Base-by-base conservation (phyloP, 305 asterid species). In the Vinca major region DNA sequence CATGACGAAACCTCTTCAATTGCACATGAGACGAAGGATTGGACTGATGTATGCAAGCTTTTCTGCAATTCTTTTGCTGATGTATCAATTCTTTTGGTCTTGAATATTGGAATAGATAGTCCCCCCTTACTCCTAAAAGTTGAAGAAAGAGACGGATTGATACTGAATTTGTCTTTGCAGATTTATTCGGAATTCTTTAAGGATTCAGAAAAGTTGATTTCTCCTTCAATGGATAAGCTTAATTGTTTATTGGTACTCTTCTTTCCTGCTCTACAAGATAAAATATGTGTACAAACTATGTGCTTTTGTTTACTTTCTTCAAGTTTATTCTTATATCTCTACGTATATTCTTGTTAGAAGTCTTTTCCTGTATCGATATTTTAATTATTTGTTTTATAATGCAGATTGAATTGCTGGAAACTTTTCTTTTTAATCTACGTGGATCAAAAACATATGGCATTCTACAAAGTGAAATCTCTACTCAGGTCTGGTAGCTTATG, bases 391-490 rank as follows among this genome's bases (percentile, higher is more conserved):
- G 37, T 65, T 16, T 50, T 70, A 17, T 8, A 55, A 36, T 56
- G 61, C 80, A 93, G 99, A 79, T 90, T 80, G 94, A 87, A 78
- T 71, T 68, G 73, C 77, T 90, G 73, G 88, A 86, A 75, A 89
- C 83, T 75, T 43, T 71, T 60, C 78, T 89, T 78, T 71, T 65
- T 73, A 79, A 71, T 79, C 81, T 73, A 86, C 85, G 81, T 81
- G 86, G 84, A 83, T 79, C 81, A 72, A 85, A 90, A 72, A 80
- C 69, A 62, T 93, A 84, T 75, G 88, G 84, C 74, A 71, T 82
- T 81, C 78, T 93, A 63, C 73, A 70, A 75, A 67, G 60, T 73
- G 86, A 78, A 79, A 80, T 82, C 77, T 73, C 80, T 66, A 63
- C 80, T 60, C 86, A 89, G 99, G 97, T 90, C 56, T 78, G 83